These are phyloP conservation scores for Voacanga thouarsii DNA, from an alignment of 257 asterid species.

Conservation along the genomic window DNA sequence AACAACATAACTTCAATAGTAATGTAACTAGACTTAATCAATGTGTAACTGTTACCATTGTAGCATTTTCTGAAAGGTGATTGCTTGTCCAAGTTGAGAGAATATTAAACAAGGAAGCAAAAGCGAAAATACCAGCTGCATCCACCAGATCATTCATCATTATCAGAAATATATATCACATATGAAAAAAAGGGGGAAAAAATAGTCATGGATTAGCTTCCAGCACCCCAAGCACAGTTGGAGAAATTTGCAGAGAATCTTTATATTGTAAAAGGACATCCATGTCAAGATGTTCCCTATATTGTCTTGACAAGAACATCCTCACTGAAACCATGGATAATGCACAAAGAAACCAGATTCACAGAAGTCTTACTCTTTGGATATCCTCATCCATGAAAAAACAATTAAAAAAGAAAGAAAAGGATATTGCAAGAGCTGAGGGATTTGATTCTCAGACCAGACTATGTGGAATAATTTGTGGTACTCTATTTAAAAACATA, in stretches of 20 bases:
- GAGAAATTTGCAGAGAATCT: background rate
- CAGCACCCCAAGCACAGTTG: background rate
- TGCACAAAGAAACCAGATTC: background rate
- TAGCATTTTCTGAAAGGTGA: conserved; percentile 65
- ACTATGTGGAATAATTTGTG: conserved; percentile 5
- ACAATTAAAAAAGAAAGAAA: background rate
- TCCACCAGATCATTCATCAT: background rate
- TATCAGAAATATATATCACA: background rate
- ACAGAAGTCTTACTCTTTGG: too few relatives aligned
- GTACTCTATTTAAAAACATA: too few relatives aligned
- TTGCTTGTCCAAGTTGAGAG: conserved; percentile 94
- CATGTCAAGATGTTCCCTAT: background rate
- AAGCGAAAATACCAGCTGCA: conserved; percentile 96
- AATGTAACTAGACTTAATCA: background rate
- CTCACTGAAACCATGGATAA: background rate
- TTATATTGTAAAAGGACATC: background rate
- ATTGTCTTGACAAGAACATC: background rate
- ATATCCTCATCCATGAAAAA: too few relatives aligned
- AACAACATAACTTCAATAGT: background rate
- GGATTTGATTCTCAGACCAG: background rate
- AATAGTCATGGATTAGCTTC: background rate
- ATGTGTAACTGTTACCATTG: conserved; percentile 51
- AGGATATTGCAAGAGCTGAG: background rate
- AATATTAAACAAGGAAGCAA: conserved; percentile 94
- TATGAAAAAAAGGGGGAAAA: too few relatives aligned